Evolutionary conservation across 306 rosid species (phyloP).

Genomic region (Cotoneaster glaucophyllus): DNA sequence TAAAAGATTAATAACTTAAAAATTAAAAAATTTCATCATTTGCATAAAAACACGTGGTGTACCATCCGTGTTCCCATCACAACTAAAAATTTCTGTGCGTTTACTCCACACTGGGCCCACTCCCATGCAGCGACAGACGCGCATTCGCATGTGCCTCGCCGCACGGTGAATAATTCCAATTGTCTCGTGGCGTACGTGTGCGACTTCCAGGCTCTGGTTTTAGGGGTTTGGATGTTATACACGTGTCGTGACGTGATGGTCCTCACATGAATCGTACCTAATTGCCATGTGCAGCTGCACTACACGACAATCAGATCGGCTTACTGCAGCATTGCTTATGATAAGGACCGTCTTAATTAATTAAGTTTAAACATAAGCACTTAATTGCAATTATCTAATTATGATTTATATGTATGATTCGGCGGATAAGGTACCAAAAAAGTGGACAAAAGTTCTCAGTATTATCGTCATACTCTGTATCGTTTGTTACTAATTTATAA

Average conservation of each 20-base stretch:
- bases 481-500: background rate
- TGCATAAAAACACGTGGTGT: no score
- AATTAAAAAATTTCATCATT: no score
- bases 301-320: slow-evolving; percentile 21
- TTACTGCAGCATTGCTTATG: slow-evolving; percentile 5
- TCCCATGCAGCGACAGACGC: background rate
- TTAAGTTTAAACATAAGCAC: background rate
- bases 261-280: slow-evolving; percentile 36
- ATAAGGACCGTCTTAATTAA: slow-evolving; percentile 11
- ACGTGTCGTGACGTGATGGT: slow-evolving; percentile 19
- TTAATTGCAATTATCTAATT: background rate
- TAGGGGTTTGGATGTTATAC: background rate
- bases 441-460: background rate
- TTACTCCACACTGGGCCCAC: background rate
- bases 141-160: slow-evolving; percentile 31
- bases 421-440: background rate
- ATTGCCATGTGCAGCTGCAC: slow-evolving; percentile 47
- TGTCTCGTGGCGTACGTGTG: slow-evolving; percentile 20
- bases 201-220: background rate
- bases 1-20: no score
- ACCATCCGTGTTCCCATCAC: no score
- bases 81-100: no score
- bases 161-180: slow-evolving; percentile 20
- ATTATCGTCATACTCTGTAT: no score
- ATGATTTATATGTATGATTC: background rate